These are phyloP conservation scores for Cyberlindnera saturnus DNA, from an alignment of 805 yeast genomes.

Conservation along the genomic window DNA sequence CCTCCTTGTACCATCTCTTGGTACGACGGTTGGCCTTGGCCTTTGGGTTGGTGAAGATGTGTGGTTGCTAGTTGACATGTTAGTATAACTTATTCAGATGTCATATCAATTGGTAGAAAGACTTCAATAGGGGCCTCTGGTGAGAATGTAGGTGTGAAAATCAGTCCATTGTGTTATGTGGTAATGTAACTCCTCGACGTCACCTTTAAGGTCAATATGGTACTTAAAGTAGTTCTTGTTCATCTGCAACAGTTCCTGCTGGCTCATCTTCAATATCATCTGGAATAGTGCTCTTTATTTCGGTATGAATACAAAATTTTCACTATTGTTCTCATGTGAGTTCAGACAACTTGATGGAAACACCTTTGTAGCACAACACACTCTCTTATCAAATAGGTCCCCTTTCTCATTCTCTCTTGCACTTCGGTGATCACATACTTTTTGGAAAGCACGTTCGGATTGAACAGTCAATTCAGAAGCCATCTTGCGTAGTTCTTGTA, in stretches of 20 bases:
- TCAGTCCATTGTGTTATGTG: too few species aligned
- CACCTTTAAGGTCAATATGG: too few species aligned
- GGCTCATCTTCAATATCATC: too few species aligned
- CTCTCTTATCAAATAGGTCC: not conserved
- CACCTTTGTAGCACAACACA: not conserved
- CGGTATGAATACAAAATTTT: too few species aligned
- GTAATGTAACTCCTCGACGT: too few species aligned
- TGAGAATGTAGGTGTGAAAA: too few species aligned
- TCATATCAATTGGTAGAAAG: not conserved
- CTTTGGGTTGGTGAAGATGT: constrained; percentile 99
- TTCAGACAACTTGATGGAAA: too few species aligned
- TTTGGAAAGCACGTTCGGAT: constrained; percentile 99
- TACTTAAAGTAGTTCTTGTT: too few species aligned
- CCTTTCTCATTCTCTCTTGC: not conserved
- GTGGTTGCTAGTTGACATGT: constrained; percentile 81
- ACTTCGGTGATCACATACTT: constrained; percentile 58
- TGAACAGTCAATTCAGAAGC: constrained; percentile 99
- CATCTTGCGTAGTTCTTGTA: constrained; percentile 48
- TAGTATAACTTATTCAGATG: constrained; percentile 27
- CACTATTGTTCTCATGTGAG: too few species aligned
- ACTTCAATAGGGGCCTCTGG: not conserved
- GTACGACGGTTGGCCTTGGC: constrained; percentile 96
- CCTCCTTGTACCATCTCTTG: constrained; percentile 99
- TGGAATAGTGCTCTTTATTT: too few species aligned
- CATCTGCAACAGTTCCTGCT: too few species aligned